Base-by-base conservation (phyloP, 352 stramenopile genomes). In the Phytopythium mirpurense region DNA sequence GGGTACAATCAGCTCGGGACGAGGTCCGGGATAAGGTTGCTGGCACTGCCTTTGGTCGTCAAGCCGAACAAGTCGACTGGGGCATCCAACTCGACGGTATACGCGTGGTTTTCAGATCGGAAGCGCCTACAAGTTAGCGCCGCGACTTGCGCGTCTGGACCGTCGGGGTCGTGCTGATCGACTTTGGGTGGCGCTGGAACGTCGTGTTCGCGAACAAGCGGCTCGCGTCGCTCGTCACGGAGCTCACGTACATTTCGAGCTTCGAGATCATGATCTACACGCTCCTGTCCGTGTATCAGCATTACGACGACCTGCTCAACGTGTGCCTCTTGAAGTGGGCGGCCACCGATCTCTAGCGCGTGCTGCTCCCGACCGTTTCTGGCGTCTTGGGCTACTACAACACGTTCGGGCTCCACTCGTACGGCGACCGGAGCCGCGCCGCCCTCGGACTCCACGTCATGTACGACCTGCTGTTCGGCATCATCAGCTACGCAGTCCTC, bases 231-330 rank as follows among this genome's bases (percentile, higher is more conserved):
- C 36, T 67, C 19, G 40, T 67, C 27, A 67, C 59, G 29, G 55
- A 63, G 32, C 41, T 67, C 51, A 63, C 60, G 12, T 51, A 57
- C 40, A 57, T 63, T 35, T 59, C 49, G 29, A 63, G 55, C 40
- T 53, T 60, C 15, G 60, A 67, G 51, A 63, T 63, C 60, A 67
- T 63, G 62, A 9, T 54, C 35, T 55, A 51, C 45, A 65, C 53
- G 53, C 34, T 70, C 5, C n/a, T 70, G 10, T 54, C 51, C 8
- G 45, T 70, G 19, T 57, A 35, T 16, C 19, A 58, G 12, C 29
- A 31, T 26, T 65, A 56, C 37, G 26, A 56, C 21, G 53, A 54
- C 5, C 47, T 69, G 7, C 26, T 67, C 18, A 57, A 54, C 45
- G 36, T 63, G 3, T 56, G 40, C 32, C n/a, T 63, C 1, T 18